These are phyloP conservation scores for Chlamydomonas eustigma DNA, from an alignment of 139 green algal species.

Conservation along the genomic window DNA sequence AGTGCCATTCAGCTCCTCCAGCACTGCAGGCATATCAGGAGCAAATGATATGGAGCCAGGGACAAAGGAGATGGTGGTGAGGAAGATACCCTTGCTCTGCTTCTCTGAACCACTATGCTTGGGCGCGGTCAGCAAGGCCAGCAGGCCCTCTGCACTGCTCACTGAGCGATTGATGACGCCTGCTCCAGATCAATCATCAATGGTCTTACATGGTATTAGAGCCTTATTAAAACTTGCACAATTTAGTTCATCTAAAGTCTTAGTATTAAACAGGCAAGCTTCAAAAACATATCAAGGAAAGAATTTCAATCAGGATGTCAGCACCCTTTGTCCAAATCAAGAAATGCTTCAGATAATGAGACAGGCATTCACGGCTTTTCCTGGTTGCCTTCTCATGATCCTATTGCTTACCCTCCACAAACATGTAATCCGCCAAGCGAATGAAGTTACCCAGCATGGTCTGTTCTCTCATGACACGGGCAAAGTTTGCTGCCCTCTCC, in stretches of 20 bases:
- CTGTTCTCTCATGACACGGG: slow-evolving; percentile 66
- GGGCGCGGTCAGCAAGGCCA: slow-evolving; percentile 41
- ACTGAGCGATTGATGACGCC: slow-evolving; percentile 42
- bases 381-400: too few relatives aligned
- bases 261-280: too few relatives aligned
- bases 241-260: too few relatives aligned
- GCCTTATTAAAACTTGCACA: too few relatives aligned
- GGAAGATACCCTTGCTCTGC: slow-evolving; percentile 66
- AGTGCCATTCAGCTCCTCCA: slow-evolving; percentile 59
- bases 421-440: slow-evolving; percentile 71
- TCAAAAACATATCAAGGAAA: too few relatives aligned
- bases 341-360: neutral
- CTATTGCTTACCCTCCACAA: slow-evolving; percentile 52
- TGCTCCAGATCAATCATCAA: slow-evolving; percentile 19
- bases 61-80: slow-evolving; percentile 57
- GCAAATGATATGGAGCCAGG: slow-evolving; percentile 53
- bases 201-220: too few relatives aligned
- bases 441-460: slow-evolving; percentile 70
- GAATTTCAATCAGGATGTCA: too few relatives aligned
- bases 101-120: slow-evolving; percentile 43
- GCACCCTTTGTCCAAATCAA: too few relatives aligned
- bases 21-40: slow-evolving; percentile 47
- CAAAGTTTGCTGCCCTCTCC: slow-evolving; percentile 64
- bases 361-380: too few relatives aligned
- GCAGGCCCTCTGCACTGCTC: slow-evolving; percentile 40